Evolutionary conservation across 768 basidiomycete species (phyloP).

Genomic region (Porpolomopsis calyptriformis): DNA sequence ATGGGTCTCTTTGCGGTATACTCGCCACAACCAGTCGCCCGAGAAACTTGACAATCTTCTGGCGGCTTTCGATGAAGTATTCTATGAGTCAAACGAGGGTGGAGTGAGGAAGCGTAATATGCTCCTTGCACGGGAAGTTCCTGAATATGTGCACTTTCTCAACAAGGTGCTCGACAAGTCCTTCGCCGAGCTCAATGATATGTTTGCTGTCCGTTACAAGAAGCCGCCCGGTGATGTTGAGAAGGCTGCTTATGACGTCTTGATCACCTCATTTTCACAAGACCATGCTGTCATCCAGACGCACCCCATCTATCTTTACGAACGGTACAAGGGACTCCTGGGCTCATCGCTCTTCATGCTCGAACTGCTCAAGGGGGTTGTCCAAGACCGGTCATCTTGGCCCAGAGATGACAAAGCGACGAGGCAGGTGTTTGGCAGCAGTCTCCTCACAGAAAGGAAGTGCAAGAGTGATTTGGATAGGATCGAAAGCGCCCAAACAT

Average conservation of each 20-base stretch:
- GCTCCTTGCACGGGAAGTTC: neutral
- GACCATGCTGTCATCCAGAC: neutral
- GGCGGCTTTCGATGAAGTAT: neutral
- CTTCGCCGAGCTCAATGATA: neutral
- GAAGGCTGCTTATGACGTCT: neutral
- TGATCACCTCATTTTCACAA: neutral
- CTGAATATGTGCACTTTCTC: neutral
- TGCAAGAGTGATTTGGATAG: neutral
- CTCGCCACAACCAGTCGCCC: slow-evolving; percentile 7
- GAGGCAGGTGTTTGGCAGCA: neutral
- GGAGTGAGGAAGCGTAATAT: neutral
- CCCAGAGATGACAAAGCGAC: neutral
- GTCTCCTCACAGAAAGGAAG: neutral
- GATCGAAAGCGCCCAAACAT: neutral
- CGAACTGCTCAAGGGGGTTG: neutral
- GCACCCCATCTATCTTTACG: neutral
- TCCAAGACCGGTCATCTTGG: neutral
- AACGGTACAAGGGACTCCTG: neutral
- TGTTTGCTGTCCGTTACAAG: neutral
- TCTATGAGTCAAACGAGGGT: neutral
- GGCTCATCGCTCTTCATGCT: neutral
- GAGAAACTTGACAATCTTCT: neutral
- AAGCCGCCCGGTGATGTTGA: neutral
- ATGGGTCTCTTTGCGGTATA: slow-evolving; percentile 11
- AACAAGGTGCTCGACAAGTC: neutral